Base-by-base conservation (phyloP, 1,284 basidiomycete species). In the Sparassis latifolia region DNA sequence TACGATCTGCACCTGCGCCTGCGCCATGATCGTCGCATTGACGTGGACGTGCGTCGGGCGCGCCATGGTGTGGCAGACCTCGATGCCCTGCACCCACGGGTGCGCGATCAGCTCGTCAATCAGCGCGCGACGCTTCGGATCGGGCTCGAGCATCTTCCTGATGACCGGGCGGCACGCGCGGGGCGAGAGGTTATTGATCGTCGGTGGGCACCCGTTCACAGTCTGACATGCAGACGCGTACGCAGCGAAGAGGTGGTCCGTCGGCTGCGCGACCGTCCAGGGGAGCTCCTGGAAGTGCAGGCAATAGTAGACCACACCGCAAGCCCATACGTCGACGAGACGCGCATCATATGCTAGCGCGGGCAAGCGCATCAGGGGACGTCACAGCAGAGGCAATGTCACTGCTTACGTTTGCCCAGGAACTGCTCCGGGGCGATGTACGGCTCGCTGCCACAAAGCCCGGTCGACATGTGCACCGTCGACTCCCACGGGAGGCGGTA, bases 351-450 rank as follows among this genome's bases (percentile, higher is more conserved):
- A 99, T 64, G 96, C 96, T 94, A 67, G 42, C 12, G 35, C 45
- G 44, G 54, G 51, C 55, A 40, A 60, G 55, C 49, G 51, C 43
- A 61, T 64, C 53, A 65, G 68, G 64, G 52, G 59, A 55, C 48
- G 55, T 51, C 55, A 50, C 51, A 55, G 57, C 56, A 51, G 54
- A 55, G 62, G 60, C 58, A 60, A 51, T 56, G 48, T 56, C 48
- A 51, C 48, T 62, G 76, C 89, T 83, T 76, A 95, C 92, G 92
- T 82, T 97, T 96, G 64, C 86, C 85, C 59, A 95, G 76, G 65
- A 98, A 99, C 69, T 97, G 91, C 68, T 99, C 96, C 30, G 96
- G 96, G 10, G 96, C 96, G 62, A 99, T 98, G 70, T 99, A 99
- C 0, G 96, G 96, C 67, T 99, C 97, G 55, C 91, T 95, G 9